phyloP scores from a whole-genome alignment of 129 eudicot species.

The Ambrosia artemisiifolia region DNA sequence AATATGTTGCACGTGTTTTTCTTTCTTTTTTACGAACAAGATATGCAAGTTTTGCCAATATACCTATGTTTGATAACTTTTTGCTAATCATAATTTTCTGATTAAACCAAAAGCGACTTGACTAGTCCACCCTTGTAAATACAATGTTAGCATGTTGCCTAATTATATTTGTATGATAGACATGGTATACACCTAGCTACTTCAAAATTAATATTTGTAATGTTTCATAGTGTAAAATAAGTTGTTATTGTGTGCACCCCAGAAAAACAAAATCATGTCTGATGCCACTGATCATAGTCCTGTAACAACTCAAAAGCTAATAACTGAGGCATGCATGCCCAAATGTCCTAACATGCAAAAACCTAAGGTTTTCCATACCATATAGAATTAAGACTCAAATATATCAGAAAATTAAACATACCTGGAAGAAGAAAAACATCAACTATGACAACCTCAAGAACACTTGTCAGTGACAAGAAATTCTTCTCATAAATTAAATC shows the following conservation, averaged over 20 bases:
- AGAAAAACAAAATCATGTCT: background rate
- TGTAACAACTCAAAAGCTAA: background rate
- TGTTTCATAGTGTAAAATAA: background rate
- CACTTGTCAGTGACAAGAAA: slow-evolving; percentile 71
- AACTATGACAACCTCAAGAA: slow-evolving; percentile 75
- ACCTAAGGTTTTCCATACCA: background rate
- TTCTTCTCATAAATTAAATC: slow-evolving; percentile 83
- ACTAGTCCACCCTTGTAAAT: background rate
- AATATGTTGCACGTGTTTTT: background rate
- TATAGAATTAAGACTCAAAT: background rate
- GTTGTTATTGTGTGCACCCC: background rate
- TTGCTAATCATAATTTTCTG: slow-evolving; percentile 1
- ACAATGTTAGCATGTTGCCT: background rate
- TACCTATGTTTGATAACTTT: background rate
- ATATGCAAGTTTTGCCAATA: background rate
- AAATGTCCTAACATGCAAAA: background rate
- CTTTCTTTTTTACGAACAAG: background rate
- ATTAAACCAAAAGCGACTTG: background rate
- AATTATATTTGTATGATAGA: too few relatives aligned
- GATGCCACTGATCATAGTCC: background rate
- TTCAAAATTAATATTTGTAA: background rate
- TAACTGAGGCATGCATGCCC: background rate
- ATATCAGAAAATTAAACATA: slow-evolving; percentile 14
- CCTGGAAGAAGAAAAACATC: slow-evolving; percentile 84
- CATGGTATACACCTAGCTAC: too few relatives aligned